Conservation (phyloP, 495 filamentous ascomycete genomes). For the Penicillium paxilli region DNA sequence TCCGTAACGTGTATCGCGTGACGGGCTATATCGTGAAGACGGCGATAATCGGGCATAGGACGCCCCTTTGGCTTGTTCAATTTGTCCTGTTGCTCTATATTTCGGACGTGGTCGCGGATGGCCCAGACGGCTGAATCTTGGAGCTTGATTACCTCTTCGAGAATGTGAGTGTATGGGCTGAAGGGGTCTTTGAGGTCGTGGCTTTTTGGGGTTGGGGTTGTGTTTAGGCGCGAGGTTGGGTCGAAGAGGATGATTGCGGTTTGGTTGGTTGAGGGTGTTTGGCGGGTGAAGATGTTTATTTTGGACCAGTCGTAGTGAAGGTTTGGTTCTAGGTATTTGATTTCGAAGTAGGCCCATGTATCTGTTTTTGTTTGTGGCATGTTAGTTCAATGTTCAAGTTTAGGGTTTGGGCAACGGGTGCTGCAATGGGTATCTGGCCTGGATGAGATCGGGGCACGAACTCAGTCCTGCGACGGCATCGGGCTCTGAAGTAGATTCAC, state of each 20-base stretch:
- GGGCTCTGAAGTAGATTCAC: constrained; percentile 7
- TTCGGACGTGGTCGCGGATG: constrained; percentile 23
- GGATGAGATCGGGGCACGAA: background rate
- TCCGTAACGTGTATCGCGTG: constrained; percentile 51
- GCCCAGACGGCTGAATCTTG: constrained; percentile 28
- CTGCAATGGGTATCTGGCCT: background rate
- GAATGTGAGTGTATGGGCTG: constrained; percentile 17
- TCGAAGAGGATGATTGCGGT: constrained; percentile 38
- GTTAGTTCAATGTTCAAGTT: background rate
- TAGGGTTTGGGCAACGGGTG: background rate
- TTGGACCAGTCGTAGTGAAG: constrained; percentile 7
- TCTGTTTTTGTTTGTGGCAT: constrained; percentile 6
- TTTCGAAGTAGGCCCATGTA: constrained; percentile 18
- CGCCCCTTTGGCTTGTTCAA: background rate
- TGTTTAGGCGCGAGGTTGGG: background rate
- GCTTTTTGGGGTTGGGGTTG: background rate
- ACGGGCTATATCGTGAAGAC: constrained; percentile 47
- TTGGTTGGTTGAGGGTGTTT: constrained; percentile 8
- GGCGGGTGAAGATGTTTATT: constrained; percentile 11
- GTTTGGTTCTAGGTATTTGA: constrained; percentile 2
- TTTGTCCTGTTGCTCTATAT: constrained; percentile 26
- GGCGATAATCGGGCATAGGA: constrained; percentile 33
- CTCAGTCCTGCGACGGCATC: constrained; percentile 6
- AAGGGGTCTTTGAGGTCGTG: constrained; percentile 19
- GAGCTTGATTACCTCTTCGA: constrained; percentile 14